Conservation (phyloP, 352 stramenopile species). For the Elongisporangium anandrum region DNA sequence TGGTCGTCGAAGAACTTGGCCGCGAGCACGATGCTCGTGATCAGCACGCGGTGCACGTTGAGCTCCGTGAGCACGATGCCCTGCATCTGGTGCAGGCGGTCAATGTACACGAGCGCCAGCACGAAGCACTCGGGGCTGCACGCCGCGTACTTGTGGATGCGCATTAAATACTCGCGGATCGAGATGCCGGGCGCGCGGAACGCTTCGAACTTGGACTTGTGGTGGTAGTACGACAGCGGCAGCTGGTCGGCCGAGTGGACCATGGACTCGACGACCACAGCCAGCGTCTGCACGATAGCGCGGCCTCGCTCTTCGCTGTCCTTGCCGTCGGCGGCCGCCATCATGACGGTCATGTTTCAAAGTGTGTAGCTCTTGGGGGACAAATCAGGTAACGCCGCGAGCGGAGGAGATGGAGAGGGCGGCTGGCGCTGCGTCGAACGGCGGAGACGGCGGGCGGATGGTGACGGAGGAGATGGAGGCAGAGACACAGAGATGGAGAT, state of each 20-base stretch:
- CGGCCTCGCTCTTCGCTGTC: slow-evolving; percentile 70
- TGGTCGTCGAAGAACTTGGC: slow-evolving; percentile 99
- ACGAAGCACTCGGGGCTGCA: slow-evolving; percentile 99
- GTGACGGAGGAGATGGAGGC: slow-evolving; percentile 1
- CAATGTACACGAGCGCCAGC: slow-evolving; percentile 98
- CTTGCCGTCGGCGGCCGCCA: slow-evolving; percentile 37
- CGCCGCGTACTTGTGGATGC: slow-evolving; percentile 97
- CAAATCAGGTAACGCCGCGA: neutral
- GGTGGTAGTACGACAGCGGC: slow-evolving; percentile 38
- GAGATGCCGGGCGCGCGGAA: slow-evolving; percentile 81
- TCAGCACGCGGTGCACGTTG: slow-evolving; percentile 98
- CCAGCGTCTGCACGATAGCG: slow-evolving; percentile 78
- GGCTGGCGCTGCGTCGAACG: neutral
- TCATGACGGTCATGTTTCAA: slow-evolving; percentile 3
- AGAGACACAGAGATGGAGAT: neutral
- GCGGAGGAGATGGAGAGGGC: neutral
- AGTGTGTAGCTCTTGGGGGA: neutral
- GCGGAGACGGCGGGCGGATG: neutral
- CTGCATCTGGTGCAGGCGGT: slow-evolving; percentile 96
- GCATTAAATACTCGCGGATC: slow-evolving; percentile 77
- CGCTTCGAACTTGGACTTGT: slow-evolving; percentile 82
- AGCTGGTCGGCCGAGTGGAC: slow-evolving; percentile 60
- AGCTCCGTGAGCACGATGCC: slow-evolving; percentile 95
- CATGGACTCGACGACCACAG: slow-evolving; percentile 76
- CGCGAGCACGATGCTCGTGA: slow-evolving; percentile 96